Base-by-base conservation (phyloP, 768 basidiomycete genomes). In the Gloeostereum incarnatum region DNA sequence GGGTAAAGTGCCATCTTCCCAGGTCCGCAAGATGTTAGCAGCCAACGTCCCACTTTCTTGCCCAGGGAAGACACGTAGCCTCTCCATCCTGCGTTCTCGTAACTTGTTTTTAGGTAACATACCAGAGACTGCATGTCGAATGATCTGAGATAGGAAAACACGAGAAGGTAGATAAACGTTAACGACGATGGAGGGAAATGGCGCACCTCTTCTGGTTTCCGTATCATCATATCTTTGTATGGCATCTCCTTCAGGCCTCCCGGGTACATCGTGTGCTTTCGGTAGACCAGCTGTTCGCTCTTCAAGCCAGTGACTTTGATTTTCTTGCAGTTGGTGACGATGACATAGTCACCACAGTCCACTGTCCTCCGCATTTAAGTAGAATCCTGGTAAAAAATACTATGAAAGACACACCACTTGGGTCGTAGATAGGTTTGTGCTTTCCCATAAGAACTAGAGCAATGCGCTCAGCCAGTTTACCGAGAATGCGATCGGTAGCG, bases 91-190 rank as follows among this genome's bases (percentile, higher is more conserved):
- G 32, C 87, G 71, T 33, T 94, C 87, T 18, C 96, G 78, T 44
- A 96, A 77, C 46, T 85, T 93, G 68, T 99, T 99, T 63, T 98
- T 99, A 23, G 94, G 96, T 39, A 99, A 69, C 96, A 99, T 99
- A 50, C 94, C 90, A 8, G 94, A 86, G 3, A 99, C 96, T 3
- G 96, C 96, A 47, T 89, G 78, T 9, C 90, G 80, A 41, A 99
- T 90, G 49, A 98, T 88, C 96, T 99, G 54, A 11, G 40, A 14
- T 22, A 36, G 30, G 11, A 8, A 31, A 19, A 36, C 39, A 17
- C 34, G 26, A 24, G 30, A 13, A 36, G 19, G 29, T 36, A 14
- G 39, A 22, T 23, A 43, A 35, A 22, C 38, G 20, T 21, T 39
- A 26, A 21, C 2, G 39, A 36, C 16, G 27, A 22, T 41, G 33